Percentiles rank a stretch among this genome's conserved stretches.
These are phyloP conservation scores for Teratosphaeria epicoccoides DNA, from an alignment of 2,329 filamentous ascomycete species.

Conservation along the genomic window DNA sequence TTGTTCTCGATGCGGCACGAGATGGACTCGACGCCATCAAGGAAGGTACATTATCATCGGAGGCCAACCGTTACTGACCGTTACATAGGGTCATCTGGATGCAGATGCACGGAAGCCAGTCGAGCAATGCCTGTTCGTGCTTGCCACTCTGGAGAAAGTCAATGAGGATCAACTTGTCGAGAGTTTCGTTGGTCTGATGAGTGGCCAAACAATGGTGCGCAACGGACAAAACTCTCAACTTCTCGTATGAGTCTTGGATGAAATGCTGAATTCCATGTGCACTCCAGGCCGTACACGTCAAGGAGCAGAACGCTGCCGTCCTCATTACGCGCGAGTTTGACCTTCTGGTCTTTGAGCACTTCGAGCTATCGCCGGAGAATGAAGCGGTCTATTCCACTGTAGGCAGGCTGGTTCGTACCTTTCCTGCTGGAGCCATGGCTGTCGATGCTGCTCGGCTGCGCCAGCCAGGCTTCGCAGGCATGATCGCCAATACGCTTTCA, in stretches of 20 bases:
- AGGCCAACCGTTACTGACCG: not conserved
- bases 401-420: constrained; percentile 47
- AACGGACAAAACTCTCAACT: no score
- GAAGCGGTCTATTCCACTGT: constrained; percentile 43
- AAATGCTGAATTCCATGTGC: not conserved
- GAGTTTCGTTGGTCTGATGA: not conserved
- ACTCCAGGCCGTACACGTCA: constrained; percentile 5
- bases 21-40: not conserved
- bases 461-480: constrained; percentile 16
- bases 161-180: constrained; percentile 16
- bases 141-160: not conserved
- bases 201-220: not conserved
- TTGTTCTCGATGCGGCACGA: not conserved
- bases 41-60: not conserved
- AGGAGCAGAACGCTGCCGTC: constrained; percentile 15
- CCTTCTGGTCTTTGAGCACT: constrained; percentile 45
- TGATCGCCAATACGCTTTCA: constrained; percentile 10
- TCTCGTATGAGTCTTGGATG: not conserved
- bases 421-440: constrained; percentile 45
- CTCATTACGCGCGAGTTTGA: constrained; percentile 12
- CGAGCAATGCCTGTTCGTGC: not conserved
- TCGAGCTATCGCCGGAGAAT: constrained; percentile 48
- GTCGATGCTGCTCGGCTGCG: constrained; percentile 1
- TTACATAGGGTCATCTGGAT: constrained; percentile 1
- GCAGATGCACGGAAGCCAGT: not conserved